These are phyloP conservation scores for Blastobotrys buckinghamii DNA, from an alignment of 1,139 yeast species.

Conservation along the genomic window DNA sequence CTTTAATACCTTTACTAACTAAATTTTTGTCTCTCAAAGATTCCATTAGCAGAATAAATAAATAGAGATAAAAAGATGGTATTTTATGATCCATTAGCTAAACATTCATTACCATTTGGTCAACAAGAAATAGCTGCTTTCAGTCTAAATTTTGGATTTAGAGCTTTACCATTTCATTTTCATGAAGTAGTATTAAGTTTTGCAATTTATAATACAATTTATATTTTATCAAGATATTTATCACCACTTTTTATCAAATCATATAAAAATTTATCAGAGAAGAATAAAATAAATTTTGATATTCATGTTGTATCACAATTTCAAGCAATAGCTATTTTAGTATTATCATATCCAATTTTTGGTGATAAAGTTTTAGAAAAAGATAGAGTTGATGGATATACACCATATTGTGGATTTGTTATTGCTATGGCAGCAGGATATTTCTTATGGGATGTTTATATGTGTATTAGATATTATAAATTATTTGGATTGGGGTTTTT, in stretches of 20 bases:
- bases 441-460: slow-evolving; percentile 83
- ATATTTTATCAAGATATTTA: slow-evolving; percentile 39
- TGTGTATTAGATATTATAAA: slow-evolving; percentile 54
- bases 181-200: slow-evolving; percentile 49
- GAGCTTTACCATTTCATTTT: slow-evolving; percentile 38
- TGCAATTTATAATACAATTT: slow-evolving; percentile 42
- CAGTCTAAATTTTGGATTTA: slow-evolving; percentile 21
- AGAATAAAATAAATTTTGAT: slow-evolving; percentile 65
- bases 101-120: slow-evolving; percentile 12
- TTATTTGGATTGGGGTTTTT: slow-evolving; percentile 80
- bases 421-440: slow-evolving; percentile 73
- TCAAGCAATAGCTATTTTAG: slow-evolving; percentile 60
- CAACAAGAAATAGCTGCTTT: slow-evolving; percentile 13
- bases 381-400: slow-evolving; percentile 51
- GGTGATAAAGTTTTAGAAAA: slow-evolving; percentile 49
- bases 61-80: slow-evolving; percentile 8
- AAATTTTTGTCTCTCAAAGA: no score
- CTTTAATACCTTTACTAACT: no score
- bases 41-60: no score
- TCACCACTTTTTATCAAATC: slow-evolving; percentile 44
- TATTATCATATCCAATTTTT: slow-evolving; percentile 54
- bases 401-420: slow-evolving; percentile 71
- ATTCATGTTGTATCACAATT: slow-evolving; percentile 86
- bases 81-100: slow-evolving; percentile 18
- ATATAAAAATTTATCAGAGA: slow-evolving; percentile 44